These are phyloP conservation scores for Verticillium nubilum DNA, from an alignment of 2,329 filamentous ascomycete species.

Conservation along the genomic window DNA sequence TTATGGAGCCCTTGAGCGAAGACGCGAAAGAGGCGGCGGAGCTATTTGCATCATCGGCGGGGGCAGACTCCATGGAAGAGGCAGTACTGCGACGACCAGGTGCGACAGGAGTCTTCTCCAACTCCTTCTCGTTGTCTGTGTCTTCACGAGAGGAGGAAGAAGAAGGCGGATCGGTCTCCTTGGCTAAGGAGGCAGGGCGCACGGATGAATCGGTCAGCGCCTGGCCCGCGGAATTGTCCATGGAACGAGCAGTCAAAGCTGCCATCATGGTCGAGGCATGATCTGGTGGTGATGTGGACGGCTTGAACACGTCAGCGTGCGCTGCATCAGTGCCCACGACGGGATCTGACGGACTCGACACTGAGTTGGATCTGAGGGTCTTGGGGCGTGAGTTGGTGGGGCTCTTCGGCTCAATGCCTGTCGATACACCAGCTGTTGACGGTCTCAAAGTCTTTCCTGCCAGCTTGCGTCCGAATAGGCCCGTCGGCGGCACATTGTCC, in stretches of 20 bases:
- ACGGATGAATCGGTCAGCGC: constrained; percentile 30
- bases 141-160: constrained; percentile 43
- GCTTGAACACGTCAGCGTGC: constrained; percentile 59
- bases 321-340: constrained; percentile 62
- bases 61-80: constrained; percentile 28
- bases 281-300: constrained; percentile 49
- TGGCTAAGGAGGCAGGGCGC: constrained; percentile 30
- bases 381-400: constrained; percentile 21
- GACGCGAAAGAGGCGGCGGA: constrained; percentile 6
- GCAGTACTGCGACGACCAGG: constrained; percentile 29
- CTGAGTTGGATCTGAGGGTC: constrained; percentile 46
- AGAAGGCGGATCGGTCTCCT: constrained; percentile 29
- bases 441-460: constrained; percentile 33
- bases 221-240: constrained; percentile 45
- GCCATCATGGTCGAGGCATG: constrained; percentile 62
- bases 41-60: constrained; percentile 22
- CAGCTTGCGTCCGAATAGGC: constrained; percentile 46
- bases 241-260: constrained; percentile 58
- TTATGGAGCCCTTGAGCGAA: constrained; percentile 25
- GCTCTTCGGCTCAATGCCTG: constrained; percentile 35
- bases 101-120: constrained; percentile 19
- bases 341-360: constrained; percentile 57
- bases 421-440: constrained; percentile 33
- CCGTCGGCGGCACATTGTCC: constrained; percentile 31
- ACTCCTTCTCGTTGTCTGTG: constrained; percentile 30